Conservation (phyloP, 768 basidiomycete genomes). For the Clitopilus passeckerianus region DNA sequence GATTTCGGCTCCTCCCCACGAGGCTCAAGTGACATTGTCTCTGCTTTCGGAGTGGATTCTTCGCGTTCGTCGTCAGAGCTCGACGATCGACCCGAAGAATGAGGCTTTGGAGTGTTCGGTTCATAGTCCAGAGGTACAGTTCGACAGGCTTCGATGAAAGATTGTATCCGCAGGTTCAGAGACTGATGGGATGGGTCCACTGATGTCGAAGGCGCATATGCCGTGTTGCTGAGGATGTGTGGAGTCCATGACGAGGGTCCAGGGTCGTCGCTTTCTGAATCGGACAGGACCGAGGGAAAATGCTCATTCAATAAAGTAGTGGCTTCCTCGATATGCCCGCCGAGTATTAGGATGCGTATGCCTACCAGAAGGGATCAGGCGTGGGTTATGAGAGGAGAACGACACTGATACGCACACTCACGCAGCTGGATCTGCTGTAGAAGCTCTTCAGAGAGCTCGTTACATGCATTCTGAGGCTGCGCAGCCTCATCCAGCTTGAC, state of each 20-base stretch:
- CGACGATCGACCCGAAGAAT: not conserved
- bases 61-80: not conserved
- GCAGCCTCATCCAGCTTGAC: constrained; percentile 25
- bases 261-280: constrained; percentile 28
- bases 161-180: constrained; percentile 83
- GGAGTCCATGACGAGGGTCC: constrained; percentile 2
- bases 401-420: constrained; percentile 36
- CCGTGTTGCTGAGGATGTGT: constrained; percentile 26
- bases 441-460: constrained; percentile 29
- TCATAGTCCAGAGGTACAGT: constrained; percentile 55
- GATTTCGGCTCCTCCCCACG: constrained; percentile 22
- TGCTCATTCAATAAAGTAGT: constrained; percentile 59
- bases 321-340: constrained; percentile 73
- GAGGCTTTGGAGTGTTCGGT: constrained; percentile 12
- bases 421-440: constrained; percentile 46
- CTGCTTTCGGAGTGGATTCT: not conserved
- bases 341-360: constrained; percentile 64
- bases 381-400: not conserved
- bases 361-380: constrained; percentile 33
- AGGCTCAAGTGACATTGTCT: constrained; percentile 1
- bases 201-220: constrained; percentile 57
- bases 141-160: constrained; percentile 83
- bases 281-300: constrained; percentile 60
- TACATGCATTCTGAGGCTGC: constrained; percentile 2
- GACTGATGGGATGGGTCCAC: constrained; percentile 69